These are phyloP conservation scores for Verticillium klebahnii DNA, from an alignment of 2,329 filamentous ascomycete genomes.

Conservation along the genomic window DNA sequence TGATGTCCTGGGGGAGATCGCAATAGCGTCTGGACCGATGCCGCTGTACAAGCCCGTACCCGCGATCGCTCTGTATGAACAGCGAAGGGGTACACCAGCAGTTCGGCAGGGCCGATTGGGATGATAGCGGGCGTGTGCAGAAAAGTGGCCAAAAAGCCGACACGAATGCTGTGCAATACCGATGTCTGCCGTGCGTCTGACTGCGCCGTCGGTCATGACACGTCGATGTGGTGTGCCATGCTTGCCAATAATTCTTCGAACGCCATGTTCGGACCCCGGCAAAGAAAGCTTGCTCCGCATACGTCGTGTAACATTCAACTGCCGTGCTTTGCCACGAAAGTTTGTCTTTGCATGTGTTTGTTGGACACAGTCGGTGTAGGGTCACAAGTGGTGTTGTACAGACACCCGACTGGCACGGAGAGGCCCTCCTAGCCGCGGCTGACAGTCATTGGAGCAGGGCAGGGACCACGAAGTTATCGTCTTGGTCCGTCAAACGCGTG, in stretches of 20 bases:
- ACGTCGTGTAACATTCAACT: neutral
- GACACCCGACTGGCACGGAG: neutral
- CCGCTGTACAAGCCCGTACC: neutral
- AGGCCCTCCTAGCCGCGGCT: neutral
- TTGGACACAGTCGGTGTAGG: neutral
- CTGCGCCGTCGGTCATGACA: neutral
- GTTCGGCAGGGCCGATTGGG: neutral
- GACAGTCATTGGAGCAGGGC: neutral
- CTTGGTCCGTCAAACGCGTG: conserved; percentile 8
- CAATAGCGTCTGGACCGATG: neutral
- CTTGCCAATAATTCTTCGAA: neutral
- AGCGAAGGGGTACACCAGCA: neutral
- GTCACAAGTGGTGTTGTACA: neutral
- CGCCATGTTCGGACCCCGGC: neutral
- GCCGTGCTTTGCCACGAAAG: neutral
- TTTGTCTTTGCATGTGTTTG: neutral
- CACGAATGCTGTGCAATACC: conserved; percentile 1
- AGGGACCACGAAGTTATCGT: neutral
- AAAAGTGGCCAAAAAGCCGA: neutral
- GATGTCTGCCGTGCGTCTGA: neutral
- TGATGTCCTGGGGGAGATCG: neutral
- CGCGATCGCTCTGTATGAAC: too few relatives aligned
- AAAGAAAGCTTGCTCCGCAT: neutral
- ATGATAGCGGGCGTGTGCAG: neutral
- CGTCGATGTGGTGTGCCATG: neutral